These are phyloP conservation scores for Recurvomyces mirabilis DNA, from an alignment of 495 filamentous ascomycete species.

Conservation along the genomic window DNA sequence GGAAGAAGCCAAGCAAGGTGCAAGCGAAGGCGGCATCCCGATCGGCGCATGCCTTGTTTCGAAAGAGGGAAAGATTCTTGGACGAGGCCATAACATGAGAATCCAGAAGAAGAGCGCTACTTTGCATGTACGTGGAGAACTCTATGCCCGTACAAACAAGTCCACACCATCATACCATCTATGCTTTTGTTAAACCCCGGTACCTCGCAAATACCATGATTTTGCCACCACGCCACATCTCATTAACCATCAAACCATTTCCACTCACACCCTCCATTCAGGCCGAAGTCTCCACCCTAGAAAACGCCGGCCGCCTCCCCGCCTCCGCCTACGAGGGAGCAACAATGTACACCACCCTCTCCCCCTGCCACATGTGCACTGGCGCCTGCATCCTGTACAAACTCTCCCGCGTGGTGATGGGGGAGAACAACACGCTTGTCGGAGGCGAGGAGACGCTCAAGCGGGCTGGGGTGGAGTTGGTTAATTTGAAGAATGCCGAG, in stretches of 20 bases:
- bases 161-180: too few species aligned
- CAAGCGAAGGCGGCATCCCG: conserved; percentile 66
- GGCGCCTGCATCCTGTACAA: conserved; percentile 74
- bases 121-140: conserved; percentile 55
- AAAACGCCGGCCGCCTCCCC: conserved; percentile 65
- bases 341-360: conserved; percentile 82
- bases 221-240: background rate
- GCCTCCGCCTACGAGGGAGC: conserved; percentile 58
- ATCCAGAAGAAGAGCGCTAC: conserved; percentile 66
- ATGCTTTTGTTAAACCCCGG: too few species aligned
- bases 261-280: conserved; percentile 30
- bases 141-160: too few species aligned
- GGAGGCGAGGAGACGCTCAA: conserved; percentile 67
- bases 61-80: conserved; percentile 59
- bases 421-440: conserved; percentile 69
- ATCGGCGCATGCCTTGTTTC: conserved; percentile 69
- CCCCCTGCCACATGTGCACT: conserved; percentile 83
- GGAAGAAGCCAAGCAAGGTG: conserved; percentile 61
- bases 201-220: too few species aligned
- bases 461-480: conserved; percentile 61
- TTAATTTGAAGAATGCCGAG: conserved; percentile 56
- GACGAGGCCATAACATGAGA: conserved; percentile 73
- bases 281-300: conserved; percentile 73
- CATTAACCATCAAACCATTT: too few species aligned
- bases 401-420: conserved; percentile 69